Base-by-base conservation (phyloP, 176 grass and related monocot genomes). In the Carex kokanica region DNA sequence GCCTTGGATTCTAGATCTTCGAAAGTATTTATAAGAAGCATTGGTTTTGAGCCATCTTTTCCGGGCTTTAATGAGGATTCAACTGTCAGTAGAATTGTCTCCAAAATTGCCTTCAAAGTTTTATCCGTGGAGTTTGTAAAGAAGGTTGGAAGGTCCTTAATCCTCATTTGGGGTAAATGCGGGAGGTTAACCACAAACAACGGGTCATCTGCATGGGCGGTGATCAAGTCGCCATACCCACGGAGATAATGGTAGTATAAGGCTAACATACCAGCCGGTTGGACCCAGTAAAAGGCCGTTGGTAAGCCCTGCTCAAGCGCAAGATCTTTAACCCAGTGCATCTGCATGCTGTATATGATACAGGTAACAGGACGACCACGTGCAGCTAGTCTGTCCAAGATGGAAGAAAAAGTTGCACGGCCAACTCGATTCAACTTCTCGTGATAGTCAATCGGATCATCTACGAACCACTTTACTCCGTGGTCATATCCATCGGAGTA, bases 161-260 rank as follows among this genome's bases (percentile, higher is more conserved):
- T 88, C n/a, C 52, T 83, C 58, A 93, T 23, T 10, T 64, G 68
- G 8, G 77, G 74, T 34, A 93, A 82, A n/a, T 72, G 68, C 2
- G 87, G 92, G 55, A 94, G 78, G 38, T 60, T 51, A 57, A 94
- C 59, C 6, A 62, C 10, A 57, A 87, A 91, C 32, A 27, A 72
- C 1, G 89, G 87, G 8, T 94, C 89, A 25, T 31, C 25, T 5
- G 31, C 38, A 49, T 87, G 87, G 5, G 83, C 64, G 24, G 78
- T 65, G 31, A 94, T 83, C 72, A 85, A 63, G 8, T 20, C 77
- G 4, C 15, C 61, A 81, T 89, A 85, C 47, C 91, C 85, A 74
- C 85, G 87, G 86, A 91, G 90, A 82, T 86, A 93, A 73, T 83
- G 89, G 83, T 93, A 86, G 86, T 93, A 91, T 2, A 75, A 51